Evolutionary conservation across 768 basidiomycete species (phyloP), one percentile per base, ranked within the genome.

Genomic region (Lenzites betulinus): DNA sequence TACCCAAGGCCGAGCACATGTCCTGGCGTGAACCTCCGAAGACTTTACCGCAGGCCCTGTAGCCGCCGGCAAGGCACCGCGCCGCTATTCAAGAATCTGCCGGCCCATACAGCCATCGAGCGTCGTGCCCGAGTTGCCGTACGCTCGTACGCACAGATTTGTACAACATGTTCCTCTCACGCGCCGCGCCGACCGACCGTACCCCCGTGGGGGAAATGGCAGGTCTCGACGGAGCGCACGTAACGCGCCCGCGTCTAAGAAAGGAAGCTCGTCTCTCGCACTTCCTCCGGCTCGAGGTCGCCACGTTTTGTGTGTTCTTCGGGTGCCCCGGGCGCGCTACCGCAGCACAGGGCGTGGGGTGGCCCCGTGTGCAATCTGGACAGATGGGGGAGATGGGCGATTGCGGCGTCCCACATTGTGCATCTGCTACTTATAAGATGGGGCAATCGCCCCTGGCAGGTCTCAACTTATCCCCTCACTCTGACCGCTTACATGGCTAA

Each of bases 341-440:
- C 58, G 58, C 58, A 59, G 58, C 58, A 53, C 51, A 33, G 3
- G 43, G 35, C 41, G 42, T 48, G 48, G 33, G 56, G 15, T 48
- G 15, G 13, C 18, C 48, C 38, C 41, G 42, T 44, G n/a, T 36
- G 13, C 36, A n/a, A 48, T 57, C 55, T 57, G 38, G 23, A 26
- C 28, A 39, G 51, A 25, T 35, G 20, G n/a, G 43, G 23, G 51
- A 42, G 42, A 26, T 51, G 39, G 16, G 22, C 44, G n/a, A 20
- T 38, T 5, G 44, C 26, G 11, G 53, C 38, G 39, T 9, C 51
- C 18, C 25, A 18, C 30, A 20, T 11, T 4, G 30, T 11, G 48
- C 48, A 9, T 39, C 35, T 51, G 15, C 26, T 51, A 5, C 26
- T 1, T 18, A 30, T 18, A 18, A 49, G 26, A 23, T 30, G 25